phyloP scores from a whole-genome alignment of 2,329 filamentous ascomycete genomes.

The Hypoxylon sp. region DNA sequence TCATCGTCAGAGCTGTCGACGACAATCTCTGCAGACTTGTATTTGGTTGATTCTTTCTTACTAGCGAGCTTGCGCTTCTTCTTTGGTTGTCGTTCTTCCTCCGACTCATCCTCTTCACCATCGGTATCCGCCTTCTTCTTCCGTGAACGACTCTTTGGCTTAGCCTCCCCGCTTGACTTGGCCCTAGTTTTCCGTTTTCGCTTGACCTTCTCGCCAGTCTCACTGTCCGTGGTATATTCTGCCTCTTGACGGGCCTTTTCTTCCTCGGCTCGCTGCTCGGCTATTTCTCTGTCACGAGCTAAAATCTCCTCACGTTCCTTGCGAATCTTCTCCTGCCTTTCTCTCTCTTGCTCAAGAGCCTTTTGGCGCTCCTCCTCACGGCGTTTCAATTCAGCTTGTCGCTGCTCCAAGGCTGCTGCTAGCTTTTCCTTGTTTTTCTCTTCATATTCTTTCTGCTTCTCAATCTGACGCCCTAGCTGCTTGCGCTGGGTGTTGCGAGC shows the following conservation, averaged over 20 bases:
- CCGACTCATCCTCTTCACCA: constrained; percentile 64
- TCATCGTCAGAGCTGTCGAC: constrained; percentile 76
- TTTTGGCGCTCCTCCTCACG: constrained; percentile 83
- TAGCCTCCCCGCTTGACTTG: constrained; percentile 59
- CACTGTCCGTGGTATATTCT: constrained; percentile 84
- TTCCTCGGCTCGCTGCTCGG: constrained; percentile 79
- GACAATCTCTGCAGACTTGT: constrained; percentile 88
- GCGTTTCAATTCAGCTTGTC: constrained; percentile 83
- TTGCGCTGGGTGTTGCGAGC: constrained; percentile 93
- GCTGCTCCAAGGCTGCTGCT: constrained; percentile 81
- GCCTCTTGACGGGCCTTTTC: constrained; percentile 78
- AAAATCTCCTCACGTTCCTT: constrained; percentile 87
- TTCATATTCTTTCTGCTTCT: constrained; percentile 91
- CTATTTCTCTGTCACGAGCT: constrained; percentile 80
- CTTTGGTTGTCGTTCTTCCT: constrained; percentile 69
- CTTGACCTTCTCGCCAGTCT: constrained; percentile 86
- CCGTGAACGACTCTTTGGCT: constrained; percentile 58
- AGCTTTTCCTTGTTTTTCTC: constrained; percentile 92
- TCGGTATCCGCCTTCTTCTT: constrained; percentile 74
- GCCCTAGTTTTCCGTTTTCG: constrained; percentile 76
- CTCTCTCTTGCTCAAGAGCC: constrained; percentile 77
- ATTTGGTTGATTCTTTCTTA: constrained; percentile 73
- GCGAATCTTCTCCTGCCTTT: constrained; percentile 84
- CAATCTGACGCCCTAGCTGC: constrained; percentile 88
- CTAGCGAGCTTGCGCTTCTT: constrained; percentile 72